Evolutionary conservation across 495 filamentous ascomycete species (phyloP), one percentile per base, ranked within the genome.

Genomic region (Aspergillus egyptiacus): DNA sequence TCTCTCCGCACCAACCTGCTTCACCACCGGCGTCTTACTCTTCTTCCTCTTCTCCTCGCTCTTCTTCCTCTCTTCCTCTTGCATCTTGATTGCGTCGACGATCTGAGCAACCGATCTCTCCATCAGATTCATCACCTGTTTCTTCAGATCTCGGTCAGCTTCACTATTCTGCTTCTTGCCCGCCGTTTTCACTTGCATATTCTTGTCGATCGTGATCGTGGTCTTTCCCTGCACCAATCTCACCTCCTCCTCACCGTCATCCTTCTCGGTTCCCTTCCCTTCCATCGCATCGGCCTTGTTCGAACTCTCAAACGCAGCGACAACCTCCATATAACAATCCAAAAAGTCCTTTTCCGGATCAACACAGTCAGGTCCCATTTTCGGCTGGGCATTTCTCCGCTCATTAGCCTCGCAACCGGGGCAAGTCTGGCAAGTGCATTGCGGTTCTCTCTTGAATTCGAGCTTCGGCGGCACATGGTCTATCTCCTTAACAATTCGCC

Each of bases 331-430:
- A 25, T 23, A 34, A 1, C 24, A 2, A 33, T 36, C 44, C n/a
- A 52, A 17, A 33, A 56, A 44, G 28, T 56, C 54, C n/a, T 33
- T 33, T 13, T 56, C 39, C 9, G 45, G 45, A 13, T 52, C 45
- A 28, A 15, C 14, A 32, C 54, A 56, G 22, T 40, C 22, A 17
- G 23, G 2, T 7, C 22, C 22, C 8, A 11, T n/a, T 18, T 4
- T 11, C 19, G 18, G 19, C 1, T 4, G 20, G 4, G 6, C 2
- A 5, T 24, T n/a, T 7, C 17, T 15, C 14, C 6, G 15, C 6
- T 39, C 30, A 6, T 30, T 40, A 19, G 11, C 11, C 23, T 23
- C 22, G 15, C 25, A 32, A 6, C 27, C 23, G 13, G 6, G n/a
- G n/a, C n/a, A n/a, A n/a, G n/a, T n/a, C n/a, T n/a, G n/a, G n/a